These are phyloP conservation scores for Ganoderma multipileum DNA, from an alignment of 1,284 basidiomycete genomes.

Conservation along the genomic window DNA sequence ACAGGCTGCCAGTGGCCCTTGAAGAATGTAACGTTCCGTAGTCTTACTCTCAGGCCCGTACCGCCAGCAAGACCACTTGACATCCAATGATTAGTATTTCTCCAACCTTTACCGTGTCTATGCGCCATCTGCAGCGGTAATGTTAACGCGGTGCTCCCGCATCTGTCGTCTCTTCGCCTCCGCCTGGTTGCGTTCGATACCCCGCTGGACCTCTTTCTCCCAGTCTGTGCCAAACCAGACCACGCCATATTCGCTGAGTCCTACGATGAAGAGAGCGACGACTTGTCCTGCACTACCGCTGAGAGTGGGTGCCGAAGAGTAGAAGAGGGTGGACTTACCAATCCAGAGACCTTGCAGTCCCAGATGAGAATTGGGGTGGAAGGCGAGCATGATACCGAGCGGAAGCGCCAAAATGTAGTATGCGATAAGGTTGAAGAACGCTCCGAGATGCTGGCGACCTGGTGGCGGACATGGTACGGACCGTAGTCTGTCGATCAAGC, in stretches of 20 bases:
- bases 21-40: too few species aligned
- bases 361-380: conserved; percentile 47
- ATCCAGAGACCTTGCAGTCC: conserved; percentile 78
- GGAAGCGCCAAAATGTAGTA: conserved; percentile 80
- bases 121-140: background rate
- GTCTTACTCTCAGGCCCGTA: too few species aligned
- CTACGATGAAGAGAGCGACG: conserved; percentile 75
- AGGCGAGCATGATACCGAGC: conserved; percentile 74
- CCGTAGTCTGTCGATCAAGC: background rate
- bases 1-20: too few species aligned
- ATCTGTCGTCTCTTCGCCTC: conserved; percentile 50
- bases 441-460: conserved; percentile 80
- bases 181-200: conserved; percentile 55
- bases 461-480: background rate
- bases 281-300: conserved; percentile 62
- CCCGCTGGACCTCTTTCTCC: conserved; percentile 63
- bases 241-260: conserved; percentile 68
- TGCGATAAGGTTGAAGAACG: conserved; percentile 76
- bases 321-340: conserved; percentile 39
- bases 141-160: conserved; percentile 15
- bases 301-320: background rate
- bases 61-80: too few species aligned
- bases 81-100: too few species aligned
- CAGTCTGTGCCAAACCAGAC: conserved; percentile 74
- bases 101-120: background rate